Percentiles rank a stretch among this genome's conserved stretches.
phyloP scores from a whole-genome alignment of 2,329 filamentous ascomycete genomes.

The Cladosporium sp. region DNA sequence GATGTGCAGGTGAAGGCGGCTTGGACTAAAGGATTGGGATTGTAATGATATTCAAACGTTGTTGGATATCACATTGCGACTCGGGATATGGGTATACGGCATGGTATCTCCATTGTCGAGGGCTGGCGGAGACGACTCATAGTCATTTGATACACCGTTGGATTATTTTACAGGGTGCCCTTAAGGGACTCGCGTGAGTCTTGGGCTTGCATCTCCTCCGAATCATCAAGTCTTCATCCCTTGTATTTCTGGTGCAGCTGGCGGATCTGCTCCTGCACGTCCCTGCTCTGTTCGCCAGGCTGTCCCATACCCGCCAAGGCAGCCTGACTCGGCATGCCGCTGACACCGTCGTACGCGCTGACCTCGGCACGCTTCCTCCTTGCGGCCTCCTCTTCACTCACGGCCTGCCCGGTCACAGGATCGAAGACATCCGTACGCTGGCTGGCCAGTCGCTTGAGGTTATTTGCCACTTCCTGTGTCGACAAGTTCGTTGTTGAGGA shows the following conservation, averaged over 20 bases:
- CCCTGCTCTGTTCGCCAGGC: slow-evolving; percentile 48
- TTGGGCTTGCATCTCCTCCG: too few species aligned
- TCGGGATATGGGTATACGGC: too few species aligned
- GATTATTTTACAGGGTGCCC: too few species aligned
- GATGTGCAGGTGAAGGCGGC: slow-evolving; percentile 44
- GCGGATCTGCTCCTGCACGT: slow-evolving; percentile 32
- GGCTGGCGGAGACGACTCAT: too few species aligned
- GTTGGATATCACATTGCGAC: neutral
- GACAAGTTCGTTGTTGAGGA: slow-evolving; percentile 80
- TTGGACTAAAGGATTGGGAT: slow-evolving; percentile 34
- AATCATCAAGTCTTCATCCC: too few species aligned
- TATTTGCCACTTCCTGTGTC: slow-evolving; percentile 82
- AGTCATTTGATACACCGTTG: too few species aligned
- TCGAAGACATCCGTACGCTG: slow-evolving; percentile 87
- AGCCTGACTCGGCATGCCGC: slow-evolving; percentile 30
- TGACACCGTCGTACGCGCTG: slow-evolving; percentile 55
- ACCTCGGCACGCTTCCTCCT: slow-evolving; percentile 51
- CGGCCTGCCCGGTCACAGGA: slow-evolving; percentile 57
- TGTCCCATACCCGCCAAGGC: slow-evolving; percentile 50
- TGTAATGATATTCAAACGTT: neutral
- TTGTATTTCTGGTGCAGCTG: slow-evolving; percentile 26
- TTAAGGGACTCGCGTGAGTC: too few species aligned
- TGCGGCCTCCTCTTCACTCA: slow-evolving; percentile 63
- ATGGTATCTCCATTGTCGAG: too few species aligned
- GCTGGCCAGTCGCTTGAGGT: slow-evolving; percentile 88